Percentiles rank a stretch among this genome's conserved stretches.
These are phyloP conservation scores for Sporisorium iseilematis-ciliati DNA, from an alignment of 1,284 basidiomycete species.

Conservation along the genomic window DNA sequence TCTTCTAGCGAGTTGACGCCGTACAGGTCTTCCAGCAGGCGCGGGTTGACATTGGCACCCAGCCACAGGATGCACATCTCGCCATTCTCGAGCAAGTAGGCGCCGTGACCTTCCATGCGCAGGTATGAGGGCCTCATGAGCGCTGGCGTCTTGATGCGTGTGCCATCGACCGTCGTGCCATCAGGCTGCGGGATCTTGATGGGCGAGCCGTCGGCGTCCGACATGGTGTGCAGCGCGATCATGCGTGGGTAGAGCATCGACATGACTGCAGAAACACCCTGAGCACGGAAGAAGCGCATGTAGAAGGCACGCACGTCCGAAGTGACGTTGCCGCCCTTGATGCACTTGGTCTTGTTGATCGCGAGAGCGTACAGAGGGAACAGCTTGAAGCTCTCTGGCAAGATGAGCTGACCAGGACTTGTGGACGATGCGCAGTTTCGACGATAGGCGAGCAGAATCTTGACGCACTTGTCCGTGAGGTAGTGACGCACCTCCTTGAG, in stretches of 20 bases:
- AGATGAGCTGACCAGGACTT: conserved; percentile 84
- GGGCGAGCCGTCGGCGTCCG: conserved; percentile 80
- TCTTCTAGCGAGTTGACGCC: conserved; percentile 82
- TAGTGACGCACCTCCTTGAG: conserved; percentile 84
- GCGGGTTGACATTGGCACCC: conserved; percentile 83
- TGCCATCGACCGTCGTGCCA: conserved; percentile 71
- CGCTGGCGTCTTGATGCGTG: conserved; percentile 78
- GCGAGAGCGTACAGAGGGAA: conserved; percentile 87
- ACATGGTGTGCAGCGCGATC: conserved; percentile 87
- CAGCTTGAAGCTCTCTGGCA: conserved; percentile 92
- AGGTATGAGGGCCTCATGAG: conserved; percentile 86
- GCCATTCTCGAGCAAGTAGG: conserved; percentile 95
- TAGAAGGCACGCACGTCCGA: conserved; percentile 92
- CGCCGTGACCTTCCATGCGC: conserved; percentile 89
- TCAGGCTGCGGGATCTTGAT: conserved; percentile 71
- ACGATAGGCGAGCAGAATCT: conserved; percentile 87
- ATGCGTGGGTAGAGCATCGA: conserved; percentile 89
- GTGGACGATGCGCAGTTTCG: conserved; percentile 89
- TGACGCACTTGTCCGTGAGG: conserved; percentile 85
- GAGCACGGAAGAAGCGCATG: conserved; percentile 80
- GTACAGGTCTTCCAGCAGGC: conserved; percentile 86
- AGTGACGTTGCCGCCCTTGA: conserved; percentile 88
- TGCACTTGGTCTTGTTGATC: conserved; percentile 88
- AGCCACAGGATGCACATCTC: conserved; percentile 92
- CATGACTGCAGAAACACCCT: conserved; percentile 79